Evolutionary conservation across 257 asterid species (phyloP).

Genomic region (Phtheirospermum japonicum): DNA sequence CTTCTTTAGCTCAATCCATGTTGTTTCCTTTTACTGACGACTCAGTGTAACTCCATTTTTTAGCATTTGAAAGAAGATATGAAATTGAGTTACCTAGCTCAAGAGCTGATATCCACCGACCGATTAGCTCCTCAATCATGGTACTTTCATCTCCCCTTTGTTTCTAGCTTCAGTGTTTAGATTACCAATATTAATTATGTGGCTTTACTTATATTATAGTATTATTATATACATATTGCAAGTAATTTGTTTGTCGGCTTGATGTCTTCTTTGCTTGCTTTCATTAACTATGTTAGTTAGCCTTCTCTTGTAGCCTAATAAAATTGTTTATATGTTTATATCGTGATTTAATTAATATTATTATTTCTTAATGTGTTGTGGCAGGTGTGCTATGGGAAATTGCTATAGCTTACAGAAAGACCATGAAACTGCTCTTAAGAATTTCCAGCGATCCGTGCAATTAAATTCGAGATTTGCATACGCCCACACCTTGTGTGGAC

Average conservation of each 20-base stretch:
- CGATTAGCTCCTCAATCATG: constrained; percentile 97
- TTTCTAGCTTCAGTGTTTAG: constrained; percentile 14
- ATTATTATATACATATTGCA: neutral
- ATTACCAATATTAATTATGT: constrained; percentile 1
- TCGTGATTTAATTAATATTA: neutral
- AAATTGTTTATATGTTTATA: neutral
- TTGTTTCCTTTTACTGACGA: constrained; percentile 4
- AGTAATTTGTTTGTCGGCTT: constrained; percentile 5
- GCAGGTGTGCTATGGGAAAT: constrained; percentile 95
- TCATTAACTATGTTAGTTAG: neutral
- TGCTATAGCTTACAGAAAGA: constrained; percentile 95
- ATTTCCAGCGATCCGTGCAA: constrained; percentile 95
- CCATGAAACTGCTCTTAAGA: constrained; percentile 89
- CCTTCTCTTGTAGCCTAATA: neutral
- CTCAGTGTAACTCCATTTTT: constrained; percentile 32
- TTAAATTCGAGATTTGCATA: constrained; percentile 82
- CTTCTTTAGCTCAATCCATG: constrained; percentile 21
- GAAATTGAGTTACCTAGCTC: constrained; percentile 98
- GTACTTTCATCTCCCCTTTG: constrained; percentile 37
- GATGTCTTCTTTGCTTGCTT: constrained; percentile 5
- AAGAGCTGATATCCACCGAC: constrained; percentile 90
- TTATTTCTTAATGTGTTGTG: constrained; percentile 27
- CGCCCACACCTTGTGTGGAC: constrained; percentile 92
- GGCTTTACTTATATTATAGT: constrained; percentile 10
- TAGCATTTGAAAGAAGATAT: constrained; percentile 98